phyloP scores from a whole-genome alignment of 2,329 filamentous ascomycete genomes.

The Tolypocladium tropicale region DNA sequence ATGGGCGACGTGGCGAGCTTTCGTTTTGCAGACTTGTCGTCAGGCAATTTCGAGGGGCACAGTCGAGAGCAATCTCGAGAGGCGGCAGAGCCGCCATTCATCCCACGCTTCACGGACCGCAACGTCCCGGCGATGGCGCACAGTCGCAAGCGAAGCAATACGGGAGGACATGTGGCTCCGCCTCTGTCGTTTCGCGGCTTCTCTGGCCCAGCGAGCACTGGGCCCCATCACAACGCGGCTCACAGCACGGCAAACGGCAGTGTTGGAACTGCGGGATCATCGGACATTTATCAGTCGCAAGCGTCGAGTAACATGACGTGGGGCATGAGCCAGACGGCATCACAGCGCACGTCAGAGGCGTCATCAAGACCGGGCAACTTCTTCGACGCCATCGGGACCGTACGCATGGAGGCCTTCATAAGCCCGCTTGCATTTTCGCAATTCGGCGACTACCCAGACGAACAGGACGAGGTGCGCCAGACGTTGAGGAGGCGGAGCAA shows the following conservation, averaged over 20 bases:
- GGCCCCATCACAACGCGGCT: conserved; percentile 34
- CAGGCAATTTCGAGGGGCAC: conserved; percentile 22
- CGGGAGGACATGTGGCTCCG: conserved; percentile 62
- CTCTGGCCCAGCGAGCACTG: conserved; percentile 41
- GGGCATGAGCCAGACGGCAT: conserved; percentile 33
- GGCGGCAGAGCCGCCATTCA: conserved; percentile 60
- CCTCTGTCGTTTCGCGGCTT: conserved; percentile 71
- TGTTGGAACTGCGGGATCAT: conserved; percentile 47
- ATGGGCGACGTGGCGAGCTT: conserved; percentile 25
- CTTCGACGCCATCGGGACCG: conserved; percentile 81
- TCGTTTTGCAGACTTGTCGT: conserved; percentile 28
- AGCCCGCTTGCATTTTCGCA: conserved; percentile 44
- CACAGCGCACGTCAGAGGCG: conserved; percentile 44
- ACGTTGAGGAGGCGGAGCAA: conserved; percentile 43
- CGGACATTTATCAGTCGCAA: conserved; percentile 50
- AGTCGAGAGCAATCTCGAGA: conserved; percentile 43
- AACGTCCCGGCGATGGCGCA: conserved; percentile 43
- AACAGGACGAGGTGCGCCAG: conserved; percentile 39
- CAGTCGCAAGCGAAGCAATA: conserved; percentile 81
- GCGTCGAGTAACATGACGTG: conserved; percentile 33
- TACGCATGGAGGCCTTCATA: conserved; percentile 97
- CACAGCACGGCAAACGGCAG: conserved; percentile 50
- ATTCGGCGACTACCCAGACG: conserved; percentile 35
- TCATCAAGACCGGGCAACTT: conserved; percentile 51
- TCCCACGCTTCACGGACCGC: conserved; percentile 58